Base-by-base conservation (phyloP, 108 stramenopile species). In the Cyclotella kingstonii region DNA sequence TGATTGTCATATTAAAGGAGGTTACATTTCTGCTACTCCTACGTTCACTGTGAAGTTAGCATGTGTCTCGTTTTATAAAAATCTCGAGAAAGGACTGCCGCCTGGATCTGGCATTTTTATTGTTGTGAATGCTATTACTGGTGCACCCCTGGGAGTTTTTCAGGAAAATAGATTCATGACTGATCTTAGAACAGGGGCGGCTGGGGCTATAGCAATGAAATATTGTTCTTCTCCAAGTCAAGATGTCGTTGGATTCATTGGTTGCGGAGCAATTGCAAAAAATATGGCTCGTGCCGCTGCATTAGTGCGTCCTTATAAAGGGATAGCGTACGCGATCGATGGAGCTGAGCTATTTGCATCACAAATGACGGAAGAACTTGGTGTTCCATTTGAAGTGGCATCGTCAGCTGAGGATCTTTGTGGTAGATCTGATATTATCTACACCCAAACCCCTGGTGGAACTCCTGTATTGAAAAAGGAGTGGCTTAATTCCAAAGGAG, bases 111-210 rank as follows among this genome's bases (percentile, higher is more conserved):
- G 95, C 19, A 81, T 96, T 30, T 96, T 96, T 58, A 83, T 90
- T 42, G 93, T 96, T n/a, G 87, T 92, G 17, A 82, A 90, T 75
- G 95, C 95, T 21, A 83, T 80, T 22, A 94, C 86, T 6, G 95
- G 95, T 39, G 87, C 90, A 14, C 95, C 95, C 2, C 65, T 94
- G 22, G 95, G 83, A 27, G 77, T 96, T 39, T 90, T 94, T 56
- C 91, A 93, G 68, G 95, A 96, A 63, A 96, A 96, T 76, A 82
- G 95, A 6, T 89, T 83, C 87, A 93, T 96, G 88, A 96, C 95
- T n/a, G 95, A 96, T 69, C 73, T 96, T 27, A 81, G 95, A 30
- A 96, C 95, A 7, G 95, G 95, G 14, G 95, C 95, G 14, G 95
- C 95, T 6, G 95, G 95, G 34, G 95, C 87, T 35, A 77, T 96